Conservation (phyloP, 768 basidiomycete genomes). For the Lactarius evosmus region DNA sequence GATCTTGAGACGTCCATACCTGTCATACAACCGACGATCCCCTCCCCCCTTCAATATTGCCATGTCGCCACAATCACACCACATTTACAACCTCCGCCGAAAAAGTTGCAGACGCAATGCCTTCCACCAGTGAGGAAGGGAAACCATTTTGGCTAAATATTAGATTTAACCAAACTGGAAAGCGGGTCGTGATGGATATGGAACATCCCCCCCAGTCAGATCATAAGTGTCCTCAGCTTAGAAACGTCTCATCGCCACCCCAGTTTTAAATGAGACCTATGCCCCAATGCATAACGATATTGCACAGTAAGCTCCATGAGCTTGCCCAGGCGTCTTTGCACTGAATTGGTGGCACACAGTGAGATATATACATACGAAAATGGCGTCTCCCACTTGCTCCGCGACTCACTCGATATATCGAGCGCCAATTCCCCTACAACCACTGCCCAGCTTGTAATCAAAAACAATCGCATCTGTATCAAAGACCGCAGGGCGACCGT, state of each 20-base stretch:
- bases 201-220: background rate
- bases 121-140: conserved; percentile 16
- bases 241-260: conserved; percentile 92
- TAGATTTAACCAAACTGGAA: conserved; percentile 83
- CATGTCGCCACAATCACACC: conserved; percentile 98
- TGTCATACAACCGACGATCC: conserved; percentile 64
- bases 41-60: conserved; percentile 84
- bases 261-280: conserved; percentile 69
- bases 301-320: conserved; percentile 48
- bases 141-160: conserved; percentile 75
- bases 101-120: conserved; percentile 34
- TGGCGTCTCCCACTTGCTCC: conserved; percentile 85
- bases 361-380: conserved; percentile 78
- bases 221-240: conserved; percentile 32
- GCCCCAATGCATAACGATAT: conserved; percentile 60
- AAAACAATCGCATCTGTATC: conserved; percentile 69
- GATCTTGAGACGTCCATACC: conserved; percentile 63
- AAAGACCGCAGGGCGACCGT: conserved; percentile 77
- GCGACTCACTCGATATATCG: conserved; percentile 64
- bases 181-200: conserved; percentile 73
- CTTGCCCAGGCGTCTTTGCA: background rate
- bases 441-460: conserved; percentile 29
- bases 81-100: conserved; percentile 82
- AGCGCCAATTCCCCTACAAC: conserved; percentile 30
- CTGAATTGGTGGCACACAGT: conserved; percentile 38